A percentile compares a stretch with the other conserved stretches of the same genome.
phyloP scores from a whole-genome alignment of 1,284 basidiomycete species.

The Kalmanozyma brasiliensis region DNA sequence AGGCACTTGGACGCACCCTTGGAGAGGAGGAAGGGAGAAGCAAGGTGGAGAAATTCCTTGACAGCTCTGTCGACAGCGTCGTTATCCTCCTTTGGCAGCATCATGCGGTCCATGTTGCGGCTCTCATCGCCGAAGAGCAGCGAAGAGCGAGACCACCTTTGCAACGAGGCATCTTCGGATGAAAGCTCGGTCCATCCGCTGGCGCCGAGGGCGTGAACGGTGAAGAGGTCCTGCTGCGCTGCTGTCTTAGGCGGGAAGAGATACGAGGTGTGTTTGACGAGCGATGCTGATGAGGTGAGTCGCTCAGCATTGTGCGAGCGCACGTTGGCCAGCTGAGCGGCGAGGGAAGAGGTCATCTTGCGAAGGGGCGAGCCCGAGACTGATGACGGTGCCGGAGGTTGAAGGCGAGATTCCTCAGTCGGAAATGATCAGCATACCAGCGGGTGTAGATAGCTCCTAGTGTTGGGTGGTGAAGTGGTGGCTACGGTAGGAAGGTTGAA shows the following conservation, averaged over 20 bases:
- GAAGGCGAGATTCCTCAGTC: background rate
- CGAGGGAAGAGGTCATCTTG: constrained; percentile 80
- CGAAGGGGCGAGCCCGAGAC: background rate
- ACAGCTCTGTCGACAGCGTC: constrained; percentile 75
- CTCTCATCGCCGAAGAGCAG: constrained; percentile 85
- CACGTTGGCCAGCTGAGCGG: constrained; percentile 81
- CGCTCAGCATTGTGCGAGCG: constrained; percentile 83
- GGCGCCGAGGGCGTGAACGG: constrained; percentile 82
- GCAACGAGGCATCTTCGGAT: constrained; percentile 43
- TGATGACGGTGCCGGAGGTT: too few relatives aligned
- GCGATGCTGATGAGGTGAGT: constrained; percentile 74
- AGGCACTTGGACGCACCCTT: constrained; percentile 85
- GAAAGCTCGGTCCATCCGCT: constrained; percentile 81
- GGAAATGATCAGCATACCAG: constrained; percentile 16
- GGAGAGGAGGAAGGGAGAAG: constrained; percentile 85
- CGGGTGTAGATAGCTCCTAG: constrained; percentile 1
- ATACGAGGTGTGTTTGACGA: constrained; percentile 77
- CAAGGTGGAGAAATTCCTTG: constrained; percentile 75
- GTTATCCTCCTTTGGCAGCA: constrained; percentile 77
- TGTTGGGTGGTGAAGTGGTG: too few relatives aligned
- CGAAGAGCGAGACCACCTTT: constrained; percentile 71
- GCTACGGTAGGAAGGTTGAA: too few relatives aligned
- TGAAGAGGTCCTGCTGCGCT: constrained; percentile 74
- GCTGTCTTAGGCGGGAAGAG: constrained; percentile 74
- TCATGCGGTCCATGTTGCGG: constrained; percentile 82